Evolutionary conservation across 371 early-diverging fungal species (phyloP).

Genomic region (Fennellomyces sp.): DNA sequence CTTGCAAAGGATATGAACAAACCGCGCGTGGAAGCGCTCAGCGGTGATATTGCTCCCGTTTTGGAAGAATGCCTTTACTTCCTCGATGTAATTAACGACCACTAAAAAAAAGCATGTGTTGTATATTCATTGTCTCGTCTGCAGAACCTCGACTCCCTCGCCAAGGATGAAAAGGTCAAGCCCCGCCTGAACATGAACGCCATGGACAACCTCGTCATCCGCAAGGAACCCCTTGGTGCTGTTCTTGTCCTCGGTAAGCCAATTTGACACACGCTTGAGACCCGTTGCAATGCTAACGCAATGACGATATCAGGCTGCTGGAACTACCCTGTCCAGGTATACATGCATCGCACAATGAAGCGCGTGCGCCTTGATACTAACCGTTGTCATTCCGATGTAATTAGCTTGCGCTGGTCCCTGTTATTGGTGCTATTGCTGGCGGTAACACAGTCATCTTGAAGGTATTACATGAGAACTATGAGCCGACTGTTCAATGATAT

Average conservation of each 20-base stretch:
- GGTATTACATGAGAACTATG: constrained; percentile 16
- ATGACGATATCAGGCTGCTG: constrained; percentile 32
- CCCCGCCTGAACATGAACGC: constrained; percentile 32
- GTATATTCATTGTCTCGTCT: not conserved
- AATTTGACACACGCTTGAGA: not conserved
- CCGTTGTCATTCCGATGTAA: constrained; percentile 41
- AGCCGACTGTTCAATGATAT: not conserved
- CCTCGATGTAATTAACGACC: constrained; percentile 24
- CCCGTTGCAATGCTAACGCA: not conserved
- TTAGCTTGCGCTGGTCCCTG: constrained; percentile 61
- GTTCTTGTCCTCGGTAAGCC: constrained; percentile 58
- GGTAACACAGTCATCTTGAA: constrained; percentile 85
- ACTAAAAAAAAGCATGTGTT: not conserved
- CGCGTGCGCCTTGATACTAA: no score
- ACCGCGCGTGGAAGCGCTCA: constrained; percentile 54
- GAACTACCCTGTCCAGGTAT: constrained; percentile 53
- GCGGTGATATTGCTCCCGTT: constrained; percentile 67
- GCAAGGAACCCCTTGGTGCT: constrained; percentile 80
- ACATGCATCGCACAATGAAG: not conserved
- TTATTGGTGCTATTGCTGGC: constrained; percentile 85
- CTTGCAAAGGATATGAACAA: constrained; percentile 69
- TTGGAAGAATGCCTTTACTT: constrained; percentile 58
- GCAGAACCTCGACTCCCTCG: constrained; percentile 66
- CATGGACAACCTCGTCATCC: constrained; percentile 52
- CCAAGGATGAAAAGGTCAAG: constrained; percentile 51